Percentiles rank a stretch among this genome's conserved stretches.
Evolutionary conservation across 2,329 filamentous ascomycete genomes (phyloP).

Genomic region (Lithohypha guttulata): DNA sequence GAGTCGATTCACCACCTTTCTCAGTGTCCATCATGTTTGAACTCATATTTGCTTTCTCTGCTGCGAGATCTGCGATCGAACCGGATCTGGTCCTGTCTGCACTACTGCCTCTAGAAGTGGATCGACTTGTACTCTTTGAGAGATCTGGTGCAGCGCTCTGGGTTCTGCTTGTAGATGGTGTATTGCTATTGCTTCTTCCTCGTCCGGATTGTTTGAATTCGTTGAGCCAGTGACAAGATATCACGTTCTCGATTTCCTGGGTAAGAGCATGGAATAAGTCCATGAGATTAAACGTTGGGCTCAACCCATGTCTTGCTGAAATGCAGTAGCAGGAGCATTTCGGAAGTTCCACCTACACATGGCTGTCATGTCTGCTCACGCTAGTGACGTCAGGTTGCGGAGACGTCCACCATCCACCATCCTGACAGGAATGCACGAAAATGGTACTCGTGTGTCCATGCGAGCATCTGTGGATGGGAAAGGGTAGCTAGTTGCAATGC

Average conservation of each 20-base stretch:
- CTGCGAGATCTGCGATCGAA: background rate
- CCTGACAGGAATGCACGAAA: too few species aligned
- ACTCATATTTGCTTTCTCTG: background rate
- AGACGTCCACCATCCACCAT: too few species aligned
- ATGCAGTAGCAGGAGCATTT: background rate
- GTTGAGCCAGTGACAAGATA: slow-evolving; percentile 20
- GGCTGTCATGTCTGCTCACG: too few species aligned
- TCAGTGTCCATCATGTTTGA: slow-evolving; percentile 45
- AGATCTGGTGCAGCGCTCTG: background rate
- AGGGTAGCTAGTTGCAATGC: too few species aligned
- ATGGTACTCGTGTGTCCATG: too few species aligned
- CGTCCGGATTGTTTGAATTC: slow-evolving; percentile 15
- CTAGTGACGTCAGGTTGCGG: too few species aligned
- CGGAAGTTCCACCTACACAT: background rate
- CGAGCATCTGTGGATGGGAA: too few species aligned
- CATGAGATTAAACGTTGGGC: slow-evolving; percentile 12
- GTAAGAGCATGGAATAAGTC: slow-evolving; percentile 19
- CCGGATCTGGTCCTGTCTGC: background rate
- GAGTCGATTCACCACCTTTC: slow-evolving; percentile 49
- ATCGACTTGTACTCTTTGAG: background rate
- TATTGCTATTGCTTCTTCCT: slow-evolving; percentile 4
- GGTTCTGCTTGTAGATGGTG: background rate
- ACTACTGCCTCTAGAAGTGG: background rate
- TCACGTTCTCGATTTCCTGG: slow-evolving; percentile 17
- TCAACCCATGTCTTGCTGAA: too few species aligned